These are phyloP conservation scores for Fusarium nurragi DNA, from an alignment of 2,329 filamentous ascomycete genomes.

Conservation along the genomic window DNA sequence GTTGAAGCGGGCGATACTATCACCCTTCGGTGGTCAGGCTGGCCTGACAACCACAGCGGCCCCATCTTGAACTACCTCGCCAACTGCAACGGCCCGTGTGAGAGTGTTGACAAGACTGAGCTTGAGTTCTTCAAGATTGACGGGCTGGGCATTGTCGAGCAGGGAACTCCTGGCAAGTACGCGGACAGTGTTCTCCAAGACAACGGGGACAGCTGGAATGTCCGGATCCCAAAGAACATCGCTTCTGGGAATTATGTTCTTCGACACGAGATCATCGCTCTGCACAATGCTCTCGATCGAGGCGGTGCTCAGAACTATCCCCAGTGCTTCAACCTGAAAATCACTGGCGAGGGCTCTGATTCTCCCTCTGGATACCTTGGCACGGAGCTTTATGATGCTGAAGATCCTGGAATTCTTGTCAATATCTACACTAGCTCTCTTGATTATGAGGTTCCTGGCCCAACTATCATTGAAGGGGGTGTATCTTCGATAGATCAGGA, in stretches of 20 bases:
- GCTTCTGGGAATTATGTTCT: conserved; percentile 64
- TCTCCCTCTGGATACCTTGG: conserved; percentile 48
- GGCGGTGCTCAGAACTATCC: conserved; percentile 62
- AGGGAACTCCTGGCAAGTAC: conserved; percentile 51
- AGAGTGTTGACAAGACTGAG: conserved; percentile 52
- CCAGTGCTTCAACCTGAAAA: conserved; percentile 61
- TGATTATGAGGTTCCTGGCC: conserved; percentile 49
- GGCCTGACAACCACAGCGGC: conserved; percentile 60
- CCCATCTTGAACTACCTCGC: conserved; percentile 59
- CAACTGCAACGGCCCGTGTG: conserved; percentile 55
- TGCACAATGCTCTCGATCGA: conserved; percentile 57
- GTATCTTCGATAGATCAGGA: conserved; percentile 41
- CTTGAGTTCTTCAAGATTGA: conserved; percentile 61
- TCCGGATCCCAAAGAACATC: conserved; percentile 59
- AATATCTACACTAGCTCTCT: conserved; percentile 47
- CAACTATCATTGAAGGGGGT: conserved; percentile 42
- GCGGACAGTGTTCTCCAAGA: conserved; percentile 57
- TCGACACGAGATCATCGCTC: conserved; percentile 64
- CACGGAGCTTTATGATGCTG: conserved; percentile 50
- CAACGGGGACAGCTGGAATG: conserved; percentile 61
- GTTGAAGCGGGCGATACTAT: conserved; percentile 58
- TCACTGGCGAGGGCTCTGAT: conserved; percentile 54
- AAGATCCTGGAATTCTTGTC: conserved; percentile 50
- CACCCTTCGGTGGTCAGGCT: conserved; percentile 59
- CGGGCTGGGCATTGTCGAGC: conserved; percentile 51